These are phyloP conservation scores for Picochlorum sp. DNA, from an alignment of 139 green algal genomes.

Conservation along the genomic window DNA sequence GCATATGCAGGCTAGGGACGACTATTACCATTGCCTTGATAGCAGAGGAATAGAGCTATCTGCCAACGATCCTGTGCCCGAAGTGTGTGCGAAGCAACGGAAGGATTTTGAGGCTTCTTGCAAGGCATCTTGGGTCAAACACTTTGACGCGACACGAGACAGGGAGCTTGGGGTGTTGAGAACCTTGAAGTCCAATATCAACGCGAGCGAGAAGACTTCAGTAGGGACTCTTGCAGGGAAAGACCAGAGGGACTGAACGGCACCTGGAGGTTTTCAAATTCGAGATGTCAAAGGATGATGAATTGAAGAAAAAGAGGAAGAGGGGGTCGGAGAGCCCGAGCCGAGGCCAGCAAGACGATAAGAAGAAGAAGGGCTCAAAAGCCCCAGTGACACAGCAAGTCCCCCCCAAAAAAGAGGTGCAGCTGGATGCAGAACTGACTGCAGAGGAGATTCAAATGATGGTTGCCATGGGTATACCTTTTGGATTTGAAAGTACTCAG, in stretches of 20 bases:
- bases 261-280: no score
- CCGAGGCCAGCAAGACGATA: background rate
- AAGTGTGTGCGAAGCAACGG: constrained; percentile 39
- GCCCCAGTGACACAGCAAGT: background rate
- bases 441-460: constrained; percentile 80
- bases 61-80: constrained; percentile 23
- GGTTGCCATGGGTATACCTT: constrained; percentile 78
- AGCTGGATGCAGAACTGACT: constrained; percentile 64
- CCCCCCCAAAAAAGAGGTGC: constrained; percentile 9
- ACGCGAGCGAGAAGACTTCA: constrained; percentile 15
- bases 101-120: constrained; percentile 46
- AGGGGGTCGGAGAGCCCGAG: background rate
- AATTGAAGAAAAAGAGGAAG: background rate
- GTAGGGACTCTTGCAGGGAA: constrained; percentile 39
- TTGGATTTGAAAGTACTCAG: constrained; percentile 72
- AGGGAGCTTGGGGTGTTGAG: constrained; percentile 33
- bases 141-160: constrained; percentile 65
- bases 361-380: background rate
- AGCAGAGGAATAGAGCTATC: constrained; percentile 29
- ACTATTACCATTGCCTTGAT: constrained; percentile 50
- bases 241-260: constrained; percentile 7
- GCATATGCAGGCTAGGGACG: constrained; percentile 44
- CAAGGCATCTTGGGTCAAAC: constrained; percentile 56
- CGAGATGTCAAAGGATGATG: background rate
- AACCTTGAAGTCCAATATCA: constrained; percentile 41